These are phyloP conservation scores for Colletotrichum paranaense DNA, from an alignment of 2,329 filamentous ascomycete species.

Conservation along the genomic window DNA sequence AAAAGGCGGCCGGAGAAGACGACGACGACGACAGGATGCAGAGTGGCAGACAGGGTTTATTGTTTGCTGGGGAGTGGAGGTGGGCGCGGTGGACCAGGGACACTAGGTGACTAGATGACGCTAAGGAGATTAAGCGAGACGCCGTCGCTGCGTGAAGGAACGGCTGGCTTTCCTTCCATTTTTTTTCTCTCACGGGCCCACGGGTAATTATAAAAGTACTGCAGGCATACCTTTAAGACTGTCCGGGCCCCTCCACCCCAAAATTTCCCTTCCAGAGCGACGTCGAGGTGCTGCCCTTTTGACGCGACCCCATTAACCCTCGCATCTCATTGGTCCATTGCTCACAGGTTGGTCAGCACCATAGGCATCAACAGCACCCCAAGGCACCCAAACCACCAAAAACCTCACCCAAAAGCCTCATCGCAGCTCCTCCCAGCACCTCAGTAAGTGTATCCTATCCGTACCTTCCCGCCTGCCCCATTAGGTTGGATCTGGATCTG, in stretches of 20 bases:
- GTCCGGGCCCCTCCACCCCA: constrained; percentile 36
- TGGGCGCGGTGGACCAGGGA: constrained; percentile 22
- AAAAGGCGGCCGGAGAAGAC: constrained; percentile 11
- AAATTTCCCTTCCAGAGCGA: constrained; percentile 36
- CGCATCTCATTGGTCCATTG: constrained; percentile 12
- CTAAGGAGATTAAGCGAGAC: constrained; percentile 37
- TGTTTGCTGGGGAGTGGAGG: constrained; percentile 36
- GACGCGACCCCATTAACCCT: constrained; percentile 24
- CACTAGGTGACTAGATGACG: constrained; percentile 34
- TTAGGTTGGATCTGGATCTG: too few relatives aligned
- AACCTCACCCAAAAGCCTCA: not conserved
- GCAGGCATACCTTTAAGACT: constrained; percentile 36
- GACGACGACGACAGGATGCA: constrained; percentile 14
- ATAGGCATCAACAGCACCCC: constrained; percentile 18
- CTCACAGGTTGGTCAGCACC: constrained; percentile 6
- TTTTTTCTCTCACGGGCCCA: constrained; percentile 36
- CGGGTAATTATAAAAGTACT: constrained; percentile 38
- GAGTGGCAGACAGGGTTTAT: constrained; percentile 24
- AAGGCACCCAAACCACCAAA: constrained; percentile 1
- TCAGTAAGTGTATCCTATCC: not conserved
- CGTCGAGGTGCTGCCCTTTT: constrained; percentile 32
- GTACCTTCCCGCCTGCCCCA: not conserved
- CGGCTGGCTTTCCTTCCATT: constrained; percentile 36
- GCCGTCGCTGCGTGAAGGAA: constrained; percentile 36
- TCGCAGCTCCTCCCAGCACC: too few relatives aligned